Base-by-base conservation (phyloP, 805 yeast species). In the Suhomyces vadensis region DNA sequence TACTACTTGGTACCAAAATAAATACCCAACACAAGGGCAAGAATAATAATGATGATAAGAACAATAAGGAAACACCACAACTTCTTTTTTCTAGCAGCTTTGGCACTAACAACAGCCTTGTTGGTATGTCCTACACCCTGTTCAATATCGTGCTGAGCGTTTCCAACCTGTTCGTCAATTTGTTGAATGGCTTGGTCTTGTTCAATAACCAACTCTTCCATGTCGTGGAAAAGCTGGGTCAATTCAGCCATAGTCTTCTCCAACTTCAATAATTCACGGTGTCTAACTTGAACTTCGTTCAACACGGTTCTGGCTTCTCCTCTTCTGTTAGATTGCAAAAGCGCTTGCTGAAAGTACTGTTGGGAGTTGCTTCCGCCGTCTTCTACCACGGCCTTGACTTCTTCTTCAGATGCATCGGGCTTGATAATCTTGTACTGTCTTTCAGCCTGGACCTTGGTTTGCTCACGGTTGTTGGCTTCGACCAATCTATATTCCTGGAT, bases 251-350 rank as follows among this genome's bases (percentile, higher is more conserved):
- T 90, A 47, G 96, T 85, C 71, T 88, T 83, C 70, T 92, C 98
- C 68, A 94, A 85, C 74, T 89, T 87, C 72, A 88, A 86, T 60
- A 94, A 81, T 72, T 94, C 98, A 64, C 86, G 84, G 73, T 94
- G 98, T 72, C 99, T 84, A 41, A 87, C 83, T 71, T 92, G 97
- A 45, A 94, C 98, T 71, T 94, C 98, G 58, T 89, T 87, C 56
- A 94, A 78, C 2, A 95, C 98, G 25, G 97, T 82, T 65, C 94
- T 82, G 35, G 98, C 97, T 70, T 94, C 97, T 56, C 96, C 96
- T 61, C 90, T 81, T 69, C 95, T 83, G 62, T 87, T 87, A 43
- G 90, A 83, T 67, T 85, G 85, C 72, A 85, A 74, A 52, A 89
- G 75, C 13, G 97, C 97, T 69, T 90, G 96, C 47, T 95, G 89